Conservation (phyloP, 2,329 filamentous ascomycete species). For the Chaetomium globosum region DNA sequence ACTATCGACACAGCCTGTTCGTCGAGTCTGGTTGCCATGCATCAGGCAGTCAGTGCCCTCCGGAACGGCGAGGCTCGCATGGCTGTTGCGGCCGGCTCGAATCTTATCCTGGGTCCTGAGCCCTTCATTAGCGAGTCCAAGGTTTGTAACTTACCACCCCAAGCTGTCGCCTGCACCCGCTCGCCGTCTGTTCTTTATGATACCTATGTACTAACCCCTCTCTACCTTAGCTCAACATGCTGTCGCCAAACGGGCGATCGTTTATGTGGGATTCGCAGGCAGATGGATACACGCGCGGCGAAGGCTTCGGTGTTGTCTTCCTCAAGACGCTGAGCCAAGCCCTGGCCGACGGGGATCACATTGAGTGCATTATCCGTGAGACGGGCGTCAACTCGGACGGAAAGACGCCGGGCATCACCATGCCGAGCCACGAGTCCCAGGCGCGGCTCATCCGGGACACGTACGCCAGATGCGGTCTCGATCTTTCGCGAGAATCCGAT, state of each 20-base stretch:
- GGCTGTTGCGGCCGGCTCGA: too few species aligned
- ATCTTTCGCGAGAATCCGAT: slow-evolving; percentile 36
- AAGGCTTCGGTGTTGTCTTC: slow-evolving; percentile 52
- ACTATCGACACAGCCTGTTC: too few species aligned
- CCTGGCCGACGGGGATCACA: slow-evolving; percentile 43
- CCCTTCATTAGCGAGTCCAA: too few species aligned
- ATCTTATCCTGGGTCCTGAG: too few species aligned
- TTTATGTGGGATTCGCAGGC: slow-evolving; percentile 51
- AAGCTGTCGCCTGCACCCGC: too few species aligned
- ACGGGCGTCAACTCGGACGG: slow-evolving; percentile 52
- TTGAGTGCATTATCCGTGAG: slow-evolving; percentile 48
- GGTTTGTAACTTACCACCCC: too few species aligned
- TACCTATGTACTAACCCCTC: too few species aligned
- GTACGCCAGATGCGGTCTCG: slow-evolving; percentile 47
- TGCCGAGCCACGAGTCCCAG: slow-evolving; percentile 50
- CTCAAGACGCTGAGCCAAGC: slow-evolving; percentile 52
- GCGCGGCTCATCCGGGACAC: slow-evolving; percentile 44
- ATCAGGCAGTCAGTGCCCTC: too few species aligned
- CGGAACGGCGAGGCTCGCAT: too few species aligned
- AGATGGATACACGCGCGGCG: slow-evolving; percentile 57
- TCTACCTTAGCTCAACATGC: slow-evolving; percentile 34
- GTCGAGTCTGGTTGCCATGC: too few species aligned
- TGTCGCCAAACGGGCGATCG: slow-evolving; percentile 44
- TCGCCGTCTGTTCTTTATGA: too few species aligned
- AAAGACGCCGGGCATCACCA: slow-evolving; percentile 48